Base-by-base conservation (phyloP, 495 filamentous ascomycete species). In the Penicillium waksmanii region DNA sequence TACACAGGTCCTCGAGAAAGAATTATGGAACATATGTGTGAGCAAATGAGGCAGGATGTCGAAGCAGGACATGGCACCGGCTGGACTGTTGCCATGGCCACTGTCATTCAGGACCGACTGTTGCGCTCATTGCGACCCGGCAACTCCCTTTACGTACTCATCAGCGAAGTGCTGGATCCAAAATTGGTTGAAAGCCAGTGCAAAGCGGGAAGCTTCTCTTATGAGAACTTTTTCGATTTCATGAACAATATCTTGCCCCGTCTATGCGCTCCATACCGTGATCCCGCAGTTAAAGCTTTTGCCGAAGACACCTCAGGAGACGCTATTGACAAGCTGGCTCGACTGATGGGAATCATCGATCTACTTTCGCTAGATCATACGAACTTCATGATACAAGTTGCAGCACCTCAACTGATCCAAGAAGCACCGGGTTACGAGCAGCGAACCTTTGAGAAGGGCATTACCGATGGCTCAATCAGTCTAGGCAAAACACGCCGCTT, bases 291-390 rank as follows among this genome's bases (percentile, higher is more conserved):
- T 46, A 90, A 92, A 66, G 85, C 81, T 2, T 83, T 98, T 19
- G 77, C 88, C 3, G 86, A 91, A 19, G 86, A 92, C 65, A 87
- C 78, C 21, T 85, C 88, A 5, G 89, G 89, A 1, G 89, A 92
- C 71, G 86, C 93, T 47, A 93, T 97, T 18, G 87, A 91, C 62
- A 89, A 93, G 49, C 79, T 97, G 5, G 88, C 92, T 55, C 87
- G 89, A 33, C 77, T 98, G 27, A 89, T 96, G 67, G 85, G 87
- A 53, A 88, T 96, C 38, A 91, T 97, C 53, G 92, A 98, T 66
- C 82, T 93, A 51, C 85, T 98, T 63, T 89, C 92, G n/a, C 84
- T 97, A 54, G 95, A 98, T 68, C 93, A 97, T 66, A 90, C 93
- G 8, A 98, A 98, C 70, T 98, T 95, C 66, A 84, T 96, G 73